Percentiles rank a stretch among this genome's conserved stretches.
Conservation (phyloP, 148 eudicot species). For the Rhododendron simsii region DNA sequence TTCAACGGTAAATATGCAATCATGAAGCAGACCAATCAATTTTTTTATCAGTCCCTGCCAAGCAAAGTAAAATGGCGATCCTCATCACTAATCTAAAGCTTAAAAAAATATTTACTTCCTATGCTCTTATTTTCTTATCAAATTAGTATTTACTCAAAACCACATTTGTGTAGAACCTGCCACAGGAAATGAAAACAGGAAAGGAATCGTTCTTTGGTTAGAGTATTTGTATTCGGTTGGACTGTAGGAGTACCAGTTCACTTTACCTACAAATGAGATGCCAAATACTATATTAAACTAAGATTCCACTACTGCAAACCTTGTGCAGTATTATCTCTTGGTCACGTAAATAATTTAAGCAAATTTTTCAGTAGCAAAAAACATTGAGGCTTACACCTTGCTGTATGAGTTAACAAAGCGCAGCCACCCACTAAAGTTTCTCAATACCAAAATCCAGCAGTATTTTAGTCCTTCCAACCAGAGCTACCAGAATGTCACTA, state of each 20-base stretch:
- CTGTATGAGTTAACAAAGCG: neutral
- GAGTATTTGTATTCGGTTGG: neutral
- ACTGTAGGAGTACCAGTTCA: neutral
- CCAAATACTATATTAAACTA: neutral
- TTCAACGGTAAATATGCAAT: neutral
- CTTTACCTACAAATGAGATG: neutral
- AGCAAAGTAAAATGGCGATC: neutral
- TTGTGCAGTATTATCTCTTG: neutral
- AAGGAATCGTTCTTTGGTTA: neutral
- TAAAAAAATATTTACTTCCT: neutral
- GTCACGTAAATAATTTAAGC: neutral
- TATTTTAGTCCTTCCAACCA: neutral
- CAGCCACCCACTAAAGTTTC: neutral
- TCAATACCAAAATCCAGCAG: neutral
- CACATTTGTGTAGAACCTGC: neutral
- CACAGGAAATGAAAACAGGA: neutral
- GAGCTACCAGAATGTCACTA: neutral
- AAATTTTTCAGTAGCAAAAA: neutral
- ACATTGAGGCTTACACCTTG: neutral
- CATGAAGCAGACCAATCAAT: neutral
- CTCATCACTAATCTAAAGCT: neutral
- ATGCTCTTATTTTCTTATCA: neutral
- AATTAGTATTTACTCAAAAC: neutral
- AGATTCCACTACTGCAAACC: neutral
- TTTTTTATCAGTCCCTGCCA: neutral